Evolutionary conservation across 306 rosid species (phyloP).

Genomic region (Casuarina cunninghamiana): DNA sequence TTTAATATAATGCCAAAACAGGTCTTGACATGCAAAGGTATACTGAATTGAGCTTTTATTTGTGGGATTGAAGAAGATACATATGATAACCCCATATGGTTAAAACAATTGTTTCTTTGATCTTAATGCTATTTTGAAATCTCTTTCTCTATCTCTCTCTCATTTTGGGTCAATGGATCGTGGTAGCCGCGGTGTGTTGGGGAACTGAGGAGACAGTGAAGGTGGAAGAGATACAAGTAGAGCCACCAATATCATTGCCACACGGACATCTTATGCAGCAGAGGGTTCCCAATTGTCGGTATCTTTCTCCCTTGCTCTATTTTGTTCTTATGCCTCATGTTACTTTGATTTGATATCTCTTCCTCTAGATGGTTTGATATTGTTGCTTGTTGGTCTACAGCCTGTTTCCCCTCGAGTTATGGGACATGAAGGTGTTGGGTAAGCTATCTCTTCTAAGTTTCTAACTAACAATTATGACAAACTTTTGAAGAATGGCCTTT

Average conservation of each 20-base stretch:
- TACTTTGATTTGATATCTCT: background rate
- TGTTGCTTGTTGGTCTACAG: constrained; percentile 24
- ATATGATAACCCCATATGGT: too few species aligned
- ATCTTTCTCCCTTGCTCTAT: background rate
- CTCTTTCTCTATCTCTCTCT: background rate
- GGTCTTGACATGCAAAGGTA: too few species aligned
- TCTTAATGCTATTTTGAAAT: too few species aligned
- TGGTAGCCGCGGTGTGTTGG: constrained; percentile 60
- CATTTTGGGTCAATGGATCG: background rate
- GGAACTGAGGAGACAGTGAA: constrained; percentile 35
- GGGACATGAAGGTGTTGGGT: constrained; percentile 75
- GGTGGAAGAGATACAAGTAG: constrained; percentile 57
- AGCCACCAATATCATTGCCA: constrained; percentile 56
- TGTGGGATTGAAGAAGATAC: too few species aligned
- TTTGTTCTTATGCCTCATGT: background rate
- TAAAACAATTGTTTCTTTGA: too few species aligned
- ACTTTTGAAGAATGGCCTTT: too few species aligned
- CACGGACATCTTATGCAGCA: constrained; percentile 38
- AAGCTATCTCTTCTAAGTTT: background rate
- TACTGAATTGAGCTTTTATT: too few species aligned
- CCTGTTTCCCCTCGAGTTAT: constrained; percentile 44
- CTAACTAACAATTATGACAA: too few species aligned
- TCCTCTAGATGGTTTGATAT: background rate
- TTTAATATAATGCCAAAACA: too few species aligned
- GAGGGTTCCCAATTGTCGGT: constrained; percentile 41